Evolutionary conservation across 2,329 filamentous ascomycete genomes (phyloP).

Genomic region (Aspergillus ruber): DNA sequence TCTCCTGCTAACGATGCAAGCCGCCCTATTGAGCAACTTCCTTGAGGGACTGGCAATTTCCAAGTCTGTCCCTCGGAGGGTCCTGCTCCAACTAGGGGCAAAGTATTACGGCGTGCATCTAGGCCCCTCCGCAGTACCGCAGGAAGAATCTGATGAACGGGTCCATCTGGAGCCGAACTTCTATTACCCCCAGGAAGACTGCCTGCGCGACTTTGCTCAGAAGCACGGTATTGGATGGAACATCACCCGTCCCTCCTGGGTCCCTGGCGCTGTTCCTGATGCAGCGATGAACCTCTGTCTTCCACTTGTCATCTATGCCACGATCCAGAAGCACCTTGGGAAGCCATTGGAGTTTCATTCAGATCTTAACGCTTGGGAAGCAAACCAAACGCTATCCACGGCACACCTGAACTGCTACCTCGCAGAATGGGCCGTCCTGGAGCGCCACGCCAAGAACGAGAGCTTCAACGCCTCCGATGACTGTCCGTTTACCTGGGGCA

Average conservation of each 20-base stretch:
- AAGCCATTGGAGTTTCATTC: slow-evolving; percentile 40
- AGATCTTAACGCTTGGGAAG: slow-evolving; percentile 41
- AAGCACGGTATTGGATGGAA: slow-evolving; percentile 38
- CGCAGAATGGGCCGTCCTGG: slow-evolving; percentile 46
- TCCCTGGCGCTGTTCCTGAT: slow-evolving; percentile 45
- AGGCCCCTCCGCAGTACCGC: slow-evolving; percentile 39
- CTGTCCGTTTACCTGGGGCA: slow-evolving; percentile 41
- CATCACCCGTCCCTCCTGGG: slow-evolving; percentile 43
- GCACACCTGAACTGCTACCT: slow-evolving; percentile 46
- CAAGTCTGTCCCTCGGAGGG: slow-evolving; percentile 33
- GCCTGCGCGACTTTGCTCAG: slow-evolving; percentile 39
- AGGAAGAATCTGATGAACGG: slow-evolving; percentile 43
- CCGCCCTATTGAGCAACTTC: slow-evolving; percentile 43
- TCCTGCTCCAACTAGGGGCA: slow-evolving; percentile 47
- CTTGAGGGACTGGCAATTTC: slow-evolving; percentile 17
- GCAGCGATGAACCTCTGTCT: slow-evolving; percentile 47
- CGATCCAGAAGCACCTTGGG: slow-evolving; percentile 39
- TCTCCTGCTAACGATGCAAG: neutral
- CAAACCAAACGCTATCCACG: slow-evolving; percentile 35
- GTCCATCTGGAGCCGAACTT: slow-evolving; percentile 46
- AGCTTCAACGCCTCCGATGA: slow-evolving; percentile 47
- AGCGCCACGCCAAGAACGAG: slow-evolving; percentile 36
- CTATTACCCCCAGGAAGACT: slow-evolving; percentile 51
- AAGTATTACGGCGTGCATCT: slow-evolving; percentile 50
- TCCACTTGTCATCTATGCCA: slow-evolving; percentile 46